Percentiles rank a stretch among this genome's conserved stretches.
Conservation (phyloP, 2,329 filamentous ascomycete genomes). For the Meredithiella fracta region DNA sequence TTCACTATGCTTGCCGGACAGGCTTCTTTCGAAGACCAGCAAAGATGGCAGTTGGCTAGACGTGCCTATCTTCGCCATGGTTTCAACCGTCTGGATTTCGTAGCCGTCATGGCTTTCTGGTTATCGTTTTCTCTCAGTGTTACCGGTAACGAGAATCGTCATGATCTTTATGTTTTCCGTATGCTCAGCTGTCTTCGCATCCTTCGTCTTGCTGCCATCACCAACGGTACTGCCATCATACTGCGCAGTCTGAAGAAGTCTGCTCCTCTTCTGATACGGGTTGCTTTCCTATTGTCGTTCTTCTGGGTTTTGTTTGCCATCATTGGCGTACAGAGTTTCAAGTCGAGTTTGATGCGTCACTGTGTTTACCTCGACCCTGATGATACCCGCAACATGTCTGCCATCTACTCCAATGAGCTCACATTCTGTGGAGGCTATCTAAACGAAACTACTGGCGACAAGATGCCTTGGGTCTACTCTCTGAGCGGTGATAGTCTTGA, state of each 20-base stretch:
- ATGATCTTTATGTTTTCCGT: conserved; percentile 76
- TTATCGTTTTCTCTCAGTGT: conserved; percentile 64
- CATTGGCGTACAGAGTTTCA: conserved; percentile 91
- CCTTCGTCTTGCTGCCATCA: conserved; percentile 74
- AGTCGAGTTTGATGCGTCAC: conserved; percentile 59
- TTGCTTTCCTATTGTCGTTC: conserved; percentile 86
- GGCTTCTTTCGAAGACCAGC: conserved; percentile 57
- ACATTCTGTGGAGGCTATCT: conserved; percentile 81
- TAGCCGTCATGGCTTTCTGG: conserved; percentile 93
- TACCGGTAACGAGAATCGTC: conserved; percentile 47
- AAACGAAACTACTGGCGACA: conserved; percentile 37
- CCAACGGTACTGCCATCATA: conserved; percentile 88
- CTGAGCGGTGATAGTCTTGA: conserved; percentile 22
- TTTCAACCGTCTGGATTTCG: conserved; percentile 88
- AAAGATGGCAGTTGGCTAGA: conserved; percentile 70
- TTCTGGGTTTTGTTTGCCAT: conserved; percentile 98
- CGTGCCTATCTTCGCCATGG: conserved; percentile 86
- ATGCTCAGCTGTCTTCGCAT: conserved; percentile 96
- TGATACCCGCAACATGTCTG: conserved; percentile 36
- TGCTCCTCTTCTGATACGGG: conserved; percentile 75
- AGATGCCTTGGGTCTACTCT: conserved; percentile 51
- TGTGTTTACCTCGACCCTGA: conserved; percentile 61
- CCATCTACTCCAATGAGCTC: conserved; percentile 44
- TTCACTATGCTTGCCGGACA: conserved; percentile 57
- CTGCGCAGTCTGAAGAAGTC: conserved; percentile 89